These are phyloP conservation scores for Penicillium manginii DNA, from an alignment of 495 filamentous ascomycete genomes.

Conservation along the genomic window DNA sequence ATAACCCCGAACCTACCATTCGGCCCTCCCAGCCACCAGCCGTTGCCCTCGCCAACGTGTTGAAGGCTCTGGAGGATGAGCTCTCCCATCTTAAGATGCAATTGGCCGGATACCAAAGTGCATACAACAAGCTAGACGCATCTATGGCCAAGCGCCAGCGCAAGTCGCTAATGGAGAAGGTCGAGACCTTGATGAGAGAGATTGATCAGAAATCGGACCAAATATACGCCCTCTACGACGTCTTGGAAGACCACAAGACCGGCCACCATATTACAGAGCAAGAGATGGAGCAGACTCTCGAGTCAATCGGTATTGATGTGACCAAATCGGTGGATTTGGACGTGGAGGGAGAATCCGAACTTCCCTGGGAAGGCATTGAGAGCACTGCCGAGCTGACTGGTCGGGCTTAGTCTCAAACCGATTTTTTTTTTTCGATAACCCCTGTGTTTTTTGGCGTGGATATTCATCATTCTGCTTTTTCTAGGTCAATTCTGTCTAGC, in stretches of 20 bases:
- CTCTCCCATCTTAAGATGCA: constrained; percentile 76
- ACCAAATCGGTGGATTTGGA: constrained; percentile 34
- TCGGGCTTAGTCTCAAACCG: constrained; percentile 16
- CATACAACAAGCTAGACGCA: constrained; percentile 71
- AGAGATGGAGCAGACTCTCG: constrained; percentile 69
- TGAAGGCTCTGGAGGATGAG: constrained; percentile 83
- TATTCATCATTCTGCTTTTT: neutral
- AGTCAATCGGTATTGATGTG: constrained; percentile 57
- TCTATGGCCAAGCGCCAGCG: constrained; percentile 70
- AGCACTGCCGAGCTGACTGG: constrained; percentile 53
- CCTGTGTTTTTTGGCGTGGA: constrained; percentile 14
- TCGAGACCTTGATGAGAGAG: constrained; percentile 63
- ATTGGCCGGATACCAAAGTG: constrained; percentile 56
- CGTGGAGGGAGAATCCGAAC: constrained; percentile 39
- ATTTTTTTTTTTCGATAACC: constrained; percentile 9
- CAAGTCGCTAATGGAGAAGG: constrained; percentile 63
- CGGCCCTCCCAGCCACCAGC: constrained; percentile 75
- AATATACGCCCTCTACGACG: constrained; percentile 87
- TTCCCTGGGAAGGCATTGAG: constrained; percentile 59
- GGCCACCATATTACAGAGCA: constrained; percentile 67
- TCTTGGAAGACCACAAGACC: constrained; percentile 79
- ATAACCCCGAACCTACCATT: constrained; percentile 73
- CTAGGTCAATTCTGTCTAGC: constrained; percentile 4
- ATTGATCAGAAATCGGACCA: constrained; percentile 84
- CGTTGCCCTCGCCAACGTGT: constrained; percentile 76